Evolutionary conservation across 768 basidiomycete genomes (phyloP).

Genomic region (Suillus occidentalis): DNA sequence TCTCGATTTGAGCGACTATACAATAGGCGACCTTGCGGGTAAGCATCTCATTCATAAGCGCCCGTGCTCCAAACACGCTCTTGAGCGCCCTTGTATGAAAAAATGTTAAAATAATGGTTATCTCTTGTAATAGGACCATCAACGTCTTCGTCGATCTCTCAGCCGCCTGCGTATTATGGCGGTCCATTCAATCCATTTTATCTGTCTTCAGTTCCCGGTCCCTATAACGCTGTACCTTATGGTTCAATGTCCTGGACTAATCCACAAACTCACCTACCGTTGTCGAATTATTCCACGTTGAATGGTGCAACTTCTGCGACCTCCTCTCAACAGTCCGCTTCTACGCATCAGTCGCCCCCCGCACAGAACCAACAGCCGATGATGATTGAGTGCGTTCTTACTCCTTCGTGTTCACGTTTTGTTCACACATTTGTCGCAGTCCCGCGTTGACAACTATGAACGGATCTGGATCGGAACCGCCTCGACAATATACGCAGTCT

Average conservation of each 20-base stretch:
- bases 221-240: slow-evolving; percentile 56
- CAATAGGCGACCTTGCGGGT: slow-evolving; percentile 43
- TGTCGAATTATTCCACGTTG: slow-evolving; percentile 75
- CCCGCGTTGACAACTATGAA: slow-evolving; percentile 62
- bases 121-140: slow-evolving; percentile 33
- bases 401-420: slow-evolving; percentile 11
- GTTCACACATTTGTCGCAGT: slow-evolving; percentile 35
- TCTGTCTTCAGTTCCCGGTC: slow-evolving; percentile 39
- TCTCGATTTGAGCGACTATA: slow-evolving; percentile 45
- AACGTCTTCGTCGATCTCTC: slow-evolving; percentile 39
- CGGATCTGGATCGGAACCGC: slow-evolving; percentile 43
- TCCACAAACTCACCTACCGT: slow-evolving; percentile 46
- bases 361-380: slow-evolving; percentile 37
- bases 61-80: slow-evolving; percentile 19
- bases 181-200: slow-evolving; percentile 44
- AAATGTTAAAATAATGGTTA: slow-evolving; percentile 13
- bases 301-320: slow-evolving; percentile 67
- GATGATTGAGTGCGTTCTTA: slow-evolving; percentile 66
- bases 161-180: slow-evolving; percentile 42
- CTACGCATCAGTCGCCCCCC: slow-evolving; percentile 31
- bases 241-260: slow-evolving; percentile 49
- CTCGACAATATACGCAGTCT: slow-evolving; percentile 46
- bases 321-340: slow-evolving; percentile 24
- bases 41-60: slow-evolving; percentile 34
- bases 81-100: slow-evolving; percentile 8